Base-by-base conservation (phyloP, 768 basidiomycete species). In the Trametes punicea region DNA sequence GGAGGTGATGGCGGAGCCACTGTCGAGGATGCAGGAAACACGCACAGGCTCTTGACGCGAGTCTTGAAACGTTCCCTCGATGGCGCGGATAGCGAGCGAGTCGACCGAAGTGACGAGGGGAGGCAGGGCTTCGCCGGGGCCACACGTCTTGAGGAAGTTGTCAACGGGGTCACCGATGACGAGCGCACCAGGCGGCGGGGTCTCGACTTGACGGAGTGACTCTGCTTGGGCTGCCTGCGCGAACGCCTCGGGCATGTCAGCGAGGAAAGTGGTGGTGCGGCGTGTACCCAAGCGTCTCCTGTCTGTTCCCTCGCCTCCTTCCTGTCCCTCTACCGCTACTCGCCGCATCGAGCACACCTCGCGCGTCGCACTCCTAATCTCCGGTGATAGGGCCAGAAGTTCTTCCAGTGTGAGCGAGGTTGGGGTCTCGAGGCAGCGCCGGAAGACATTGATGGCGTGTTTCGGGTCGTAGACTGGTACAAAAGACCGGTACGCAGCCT, bases 11-110 rank as follows among this genome's bases (percentile, higher is more conserved):
- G 63, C 52, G 2, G 59, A 64, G 9, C 67, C 65, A 18, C 46
- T 59, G 46, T 67, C 66, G 27, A 62, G 21, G 46, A 65, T 65
- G 27, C 53, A 56, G 4, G 62, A 58, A 26, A 63, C n/a, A n/a
- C n/a, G n/a, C n/a, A n/a, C n/a, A n/a, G n/a, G n/a, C n/a, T 47
- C 1, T 21, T 18, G 11, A 39, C 29, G 30, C 39, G 33, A n/a
- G 25, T 50, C 50, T n/a, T 55, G 53, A 21, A 66, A 55, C 6
- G 34, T 16, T 20, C 55, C 51, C 5, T 55, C 30, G 23, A 66
- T 52, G 15, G 60, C 42, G 6, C 62, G 61, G 13, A 66, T 56
- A 0, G 60, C 53, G 6, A 55, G 49, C 2, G 60, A 60, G 6
- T 64, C 56, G n/a, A 33, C 34, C 0, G 62, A 54, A 6, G 57